Evolutionary conservation across 2,329 filamentous ascomycete genomes (phyloP), one percentile per base, ranked within the genome.

Genomic region (Canariomyces notabilis): DNA sequence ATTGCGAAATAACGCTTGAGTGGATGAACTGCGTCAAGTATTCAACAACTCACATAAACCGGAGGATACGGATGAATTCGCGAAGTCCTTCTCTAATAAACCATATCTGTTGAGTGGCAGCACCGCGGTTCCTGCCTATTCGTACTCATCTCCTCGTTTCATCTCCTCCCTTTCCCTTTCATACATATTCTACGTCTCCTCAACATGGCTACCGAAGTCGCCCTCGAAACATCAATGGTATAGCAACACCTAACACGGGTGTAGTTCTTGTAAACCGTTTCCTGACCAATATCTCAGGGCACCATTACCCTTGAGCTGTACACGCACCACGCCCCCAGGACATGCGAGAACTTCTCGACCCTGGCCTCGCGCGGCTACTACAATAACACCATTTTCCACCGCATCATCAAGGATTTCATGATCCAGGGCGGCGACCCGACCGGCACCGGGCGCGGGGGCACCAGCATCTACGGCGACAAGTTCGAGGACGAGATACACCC

Each of bases 391-490:
- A 71, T 90, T 61, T 91, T 97, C 76, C 93, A 97, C 74, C 89
- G 93, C 65, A 83, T 97, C 59, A 97, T 98, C 62, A 83, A 88
- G 42, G 82, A 88, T 68, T 98, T 98, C 74, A 97, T 98, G 91
- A 77, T 95, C 48, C 91, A 97, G 71, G 87, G 85, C 52, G 90
- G 91, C 49, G 93, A 98, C 66, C 91, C 91, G 1, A 95, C 91
- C 0, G 91, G 90, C 50, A 96, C 89, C 1, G 93, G 93, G 42
- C 82, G 89, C 49, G 93, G 93, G 59, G 93, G 93, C 48, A 75
- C 75, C 48, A 90, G 84, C 51, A 95, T 96, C 71, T 97, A 89
- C 68, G 93, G 91, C 60, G 87, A 89, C 41, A 91, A 88, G 64
- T 97, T 97, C 65, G 88, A 85, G 51, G 93, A 98, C 70, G 93